Evolutionary conservation across 2,329 filamentous ascomycete species (phyloP), one percentile per base, ranked within the genome.

Genomic region (Fusarium subtropicale): DNA sequence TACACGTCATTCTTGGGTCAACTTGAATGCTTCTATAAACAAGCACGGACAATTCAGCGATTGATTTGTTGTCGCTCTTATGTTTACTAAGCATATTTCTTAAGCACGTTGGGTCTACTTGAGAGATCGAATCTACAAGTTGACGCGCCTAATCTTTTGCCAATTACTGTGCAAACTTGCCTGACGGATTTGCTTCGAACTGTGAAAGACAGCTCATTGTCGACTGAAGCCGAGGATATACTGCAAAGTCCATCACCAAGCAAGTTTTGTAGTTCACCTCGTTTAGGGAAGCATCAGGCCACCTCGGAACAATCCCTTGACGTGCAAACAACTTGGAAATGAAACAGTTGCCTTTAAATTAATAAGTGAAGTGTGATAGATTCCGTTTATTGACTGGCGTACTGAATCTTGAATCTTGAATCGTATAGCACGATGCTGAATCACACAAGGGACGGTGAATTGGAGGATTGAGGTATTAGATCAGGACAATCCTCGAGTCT

Each of bases 1-100:
- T 28, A 36, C 52, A 66, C 41, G 66, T 58, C 52, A 66, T 69
- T 63, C n/a, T 51, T 63, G n/a, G 41, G 15, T 48, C 24, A 55
- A 30, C 13, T 6, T 41, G 15, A 41, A 41, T 41, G 9, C 10
- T 20, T 52, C 11, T 12, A 41, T 16, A 24, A 15, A 11, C 10
- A 39, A 52, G 24, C 28, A 22, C 13, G 4, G 38, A 20, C 20
- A 11, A 20, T 13, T 24, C 28, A 38, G 18, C 48, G 18, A 18
- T 16, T 20, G 15, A 26, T 28, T 16, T n/a, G 13, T 28, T 28
- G 24, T 28, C n/a, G 22, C 7, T 20, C 11, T 9, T 20, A 24
- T n/a, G 9, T 51, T 39, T 10, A 39, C n/a, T 51, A 15, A 39
- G 33, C 34, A 20, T n/a, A 13, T 12, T 13, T 16, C 9, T 20